Percentiles rank a stretch among this genome's conserved stretches.
Evolutionary conservation across 2,329 filamentous ascomycete genomes (phyloP).

Genomic region (Cytospora piceicola): DNA sequence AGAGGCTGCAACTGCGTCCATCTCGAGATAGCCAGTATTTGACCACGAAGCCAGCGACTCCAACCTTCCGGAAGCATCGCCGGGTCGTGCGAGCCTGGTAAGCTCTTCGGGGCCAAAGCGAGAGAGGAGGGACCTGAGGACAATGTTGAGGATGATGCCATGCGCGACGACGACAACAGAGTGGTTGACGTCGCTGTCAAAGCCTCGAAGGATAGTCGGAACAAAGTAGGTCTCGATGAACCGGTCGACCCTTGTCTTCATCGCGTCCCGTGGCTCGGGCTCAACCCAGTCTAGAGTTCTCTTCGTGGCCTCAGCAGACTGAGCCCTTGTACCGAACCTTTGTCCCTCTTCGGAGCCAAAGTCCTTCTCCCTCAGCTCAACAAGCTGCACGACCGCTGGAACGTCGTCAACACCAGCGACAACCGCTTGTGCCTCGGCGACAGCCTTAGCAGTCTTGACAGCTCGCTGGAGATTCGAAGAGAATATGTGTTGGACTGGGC

Average conservation of each 20-base stretch:
- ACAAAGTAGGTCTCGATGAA: conserved; percentile 70
- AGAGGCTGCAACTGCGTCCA: not conserved
- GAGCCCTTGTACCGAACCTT: conserved; percentile 50
- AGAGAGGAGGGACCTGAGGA: conserved; percentile 66
- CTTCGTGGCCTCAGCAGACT: conserved; percentile 33
- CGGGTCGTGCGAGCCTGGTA: conserved; percentile 32
- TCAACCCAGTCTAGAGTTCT: conserved; percentile 30
- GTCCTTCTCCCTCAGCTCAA: conserved; percentile 70
- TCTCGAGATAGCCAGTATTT: conserved; percentile 56
- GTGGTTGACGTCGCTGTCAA: conserved; percentile 36
- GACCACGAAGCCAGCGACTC: conserved; percentile 49
- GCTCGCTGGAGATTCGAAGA: conserved; percentile 79
- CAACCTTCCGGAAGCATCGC: conserved; percentile 29
- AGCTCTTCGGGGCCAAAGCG: conserved; percentile 48
- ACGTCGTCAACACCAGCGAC: conserved; percentile 10
- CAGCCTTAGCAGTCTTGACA: conserved; percentile 68
- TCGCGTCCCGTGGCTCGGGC: conserved; percentile 68
- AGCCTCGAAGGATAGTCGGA: conserved; percentile 17
- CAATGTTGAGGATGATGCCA: conserved; percentile 74
- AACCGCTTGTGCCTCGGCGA: conserved; percentile 58
- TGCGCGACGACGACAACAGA: conserved; percentile 76
- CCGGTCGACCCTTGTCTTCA: conserved; percentile 63
- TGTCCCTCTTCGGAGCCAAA: conserved; percentile 74
- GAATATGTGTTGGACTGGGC: conserved; percentile 66
- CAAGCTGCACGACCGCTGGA: conserved; percentile 43